Evolutionary conservation across 345 rosid species (phyloP).

Genomic region (Pistacia atlantica): DNA sequence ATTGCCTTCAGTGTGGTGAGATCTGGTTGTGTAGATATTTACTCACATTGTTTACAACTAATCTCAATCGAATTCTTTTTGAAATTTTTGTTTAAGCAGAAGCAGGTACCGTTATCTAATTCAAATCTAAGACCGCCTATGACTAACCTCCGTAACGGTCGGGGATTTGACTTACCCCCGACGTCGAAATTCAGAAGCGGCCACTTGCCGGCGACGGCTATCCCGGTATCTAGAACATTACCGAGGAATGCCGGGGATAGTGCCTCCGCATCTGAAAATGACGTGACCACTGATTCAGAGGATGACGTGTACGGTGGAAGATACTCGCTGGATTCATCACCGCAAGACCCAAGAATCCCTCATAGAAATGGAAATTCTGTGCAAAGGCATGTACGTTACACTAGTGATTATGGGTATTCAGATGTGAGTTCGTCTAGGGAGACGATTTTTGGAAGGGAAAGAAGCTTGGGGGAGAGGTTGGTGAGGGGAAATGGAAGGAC

Average conservation of each 20-base stretch:
- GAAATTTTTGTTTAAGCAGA: constrained; percentile 26
- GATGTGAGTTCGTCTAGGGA: constrained; percentile 91
- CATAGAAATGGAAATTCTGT: constrained; percentile 32
- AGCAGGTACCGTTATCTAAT: constrained; percentile 36
- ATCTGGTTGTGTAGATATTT: neutral
- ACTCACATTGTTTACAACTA: neutral
- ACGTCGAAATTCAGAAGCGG: constrained; percentile 63
- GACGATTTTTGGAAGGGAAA: constrained; percentile 44
- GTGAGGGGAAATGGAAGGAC: constrained; percentile 41
- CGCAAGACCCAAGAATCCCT: constrained; percentile 54
- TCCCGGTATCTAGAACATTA: constrained; percentile 48
- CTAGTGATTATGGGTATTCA: constrained; percentile 55
- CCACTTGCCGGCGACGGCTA: constrained; percentile 52
- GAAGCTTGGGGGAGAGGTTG: constrained; percentile 34
- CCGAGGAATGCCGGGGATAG: constrained; percentile 35
- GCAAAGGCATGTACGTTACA: constrained; percentile 41
- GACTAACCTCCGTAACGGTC: constrained; percentile 28
- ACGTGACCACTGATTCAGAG: constrained; percentile 60
- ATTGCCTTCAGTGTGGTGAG: neutral
- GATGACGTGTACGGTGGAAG: constrained; percentile 53
- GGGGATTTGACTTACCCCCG: constrained; percentile 57
- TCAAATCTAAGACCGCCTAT: constrained; percentile 42
- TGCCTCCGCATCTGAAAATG: constrained; percentile 66
- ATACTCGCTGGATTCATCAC: constrained; percentile 72
- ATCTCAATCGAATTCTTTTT: neutral